These are phyloP conservation scores for Fragaria ananassa DNA, from an alignment of 306 rosid genomes.

Conservation along the genomic window DNA sequence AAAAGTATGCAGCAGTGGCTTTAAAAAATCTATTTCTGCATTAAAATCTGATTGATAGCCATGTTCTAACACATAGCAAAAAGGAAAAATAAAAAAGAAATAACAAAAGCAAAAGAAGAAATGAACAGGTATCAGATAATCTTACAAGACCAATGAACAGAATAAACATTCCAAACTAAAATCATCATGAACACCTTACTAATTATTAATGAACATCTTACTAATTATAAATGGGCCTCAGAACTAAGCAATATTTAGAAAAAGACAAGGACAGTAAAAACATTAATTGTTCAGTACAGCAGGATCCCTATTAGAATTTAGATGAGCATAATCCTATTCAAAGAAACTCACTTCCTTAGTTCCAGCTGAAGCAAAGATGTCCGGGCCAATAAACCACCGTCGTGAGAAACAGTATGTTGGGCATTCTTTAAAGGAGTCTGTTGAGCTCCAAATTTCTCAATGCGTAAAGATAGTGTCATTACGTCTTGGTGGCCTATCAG, in stretches of 20 bases:
- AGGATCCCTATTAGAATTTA: background rate
- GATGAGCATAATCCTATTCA: background rate
- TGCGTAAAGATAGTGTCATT: conserved; percentile 80
- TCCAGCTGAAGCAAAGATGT: conserved; percentile 17
- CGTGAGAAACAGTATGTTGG: background rate
- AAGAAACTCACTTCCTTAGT: conserved; percentile 18
- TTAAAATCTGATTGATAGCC: background rate
- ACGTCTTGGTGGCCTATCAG: conserved; percentile 84
- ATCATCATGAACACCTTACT: background rate
- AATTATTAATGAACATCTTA: background rate
- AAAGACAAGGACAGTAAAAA: background rate
- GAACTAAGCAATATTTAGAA: background rate
- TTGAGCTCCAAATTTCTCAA: conserved; percentile 27
- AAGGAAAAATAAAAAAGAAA: conserved; percentile 5
- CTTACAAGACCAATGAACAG: background rate
- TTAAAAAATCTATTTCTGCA: background rate
- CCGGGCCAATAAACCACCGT: conserved; percentile 3
- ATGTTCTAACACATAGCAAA: background rate
- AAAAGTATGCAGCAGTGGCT: background rate
- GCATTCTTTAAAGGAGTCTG: background rate
- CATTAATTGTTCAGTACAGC: conserved; percentile 5
- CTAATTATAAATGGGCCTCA: background rate
- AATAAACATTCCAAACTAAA: background rate
- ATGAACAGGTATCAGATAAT: too few relatives aligned
- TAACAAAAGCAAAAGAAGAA: too few relatives aligned